phyloP scores from a whole-genome alignment of 805 yeast genomes.

The Wickerhamiella kazuoi region DNA sequence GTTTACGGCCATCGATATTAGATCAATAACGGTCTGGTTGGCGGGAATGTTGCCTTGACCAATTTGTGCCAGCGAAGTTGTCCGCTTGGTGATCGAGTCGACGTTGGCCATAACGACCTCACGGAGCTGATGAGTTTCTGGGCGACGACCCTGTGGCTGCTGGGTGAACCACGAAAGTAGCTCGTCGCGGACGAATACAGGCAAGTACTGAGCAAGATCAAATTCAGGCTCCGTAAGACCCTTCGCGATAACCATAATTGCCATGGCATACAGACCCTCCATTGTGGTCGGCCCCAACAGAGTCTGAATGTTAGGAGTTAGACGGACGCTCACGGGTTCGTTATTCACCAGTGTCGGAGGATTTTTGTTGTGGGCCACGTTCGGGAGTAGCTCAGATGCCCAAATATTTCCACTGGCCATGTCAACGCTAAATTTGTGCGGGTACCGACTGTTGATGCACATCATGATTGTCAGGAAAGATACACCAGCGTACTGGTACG shows the following conservation, averaged over 20 bases:
- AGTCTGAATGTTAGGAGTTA: constrained; percentile 89
- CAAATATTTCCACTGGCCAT: constrained; percentile 72
- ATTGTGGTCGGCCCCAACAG: constrained; percentile 85
- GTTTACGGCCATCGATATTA: constrained; percentile 86
- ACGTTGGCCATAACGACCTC: constrained; percentile 82
- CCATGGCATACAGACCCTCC: constrained; percentile 80
- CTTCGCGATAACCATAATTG: constrained; percentile 68
- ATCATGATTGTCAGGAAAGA: constrained; percentile 86
- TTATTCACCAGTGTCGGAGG: constrained; percentile 79
- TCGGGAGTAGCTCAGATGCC: constrained; percentile 89
- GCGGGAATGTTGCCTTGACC: constrained; percentile 47
- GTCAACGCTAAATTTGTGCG: constrained; percentile 78
- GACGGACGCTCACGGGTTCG: constrained; percentile 88
- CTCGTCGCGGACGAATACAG: constrained; percentile 92
- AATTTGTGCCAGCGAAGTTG: constrained; percentile 55
- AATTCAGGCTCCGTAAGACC: constrained; percentile 83
- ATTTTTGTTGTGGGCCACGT: constrained; percentile 28
- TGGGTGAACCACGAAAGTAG: constrained; percentile 87
- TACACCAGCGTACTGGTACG: constrained; percentile 86
- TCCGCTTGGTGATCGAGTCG: constrained; percentile 64
- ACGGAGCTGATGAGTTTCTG: constrained; percentile 66
- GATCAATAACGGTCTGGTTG: constrained; percentile 75
- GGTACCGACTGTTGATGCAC: constrained; percentile 83
- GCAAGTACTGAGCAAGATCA: constrained; percentile 76
- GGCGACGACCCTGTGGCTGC: constrained; percentile 47